phyloP scores from a whole-genome alignment of 805 yeast genomes.

The Yamadazyma takamatsuzukensis region DNA sequence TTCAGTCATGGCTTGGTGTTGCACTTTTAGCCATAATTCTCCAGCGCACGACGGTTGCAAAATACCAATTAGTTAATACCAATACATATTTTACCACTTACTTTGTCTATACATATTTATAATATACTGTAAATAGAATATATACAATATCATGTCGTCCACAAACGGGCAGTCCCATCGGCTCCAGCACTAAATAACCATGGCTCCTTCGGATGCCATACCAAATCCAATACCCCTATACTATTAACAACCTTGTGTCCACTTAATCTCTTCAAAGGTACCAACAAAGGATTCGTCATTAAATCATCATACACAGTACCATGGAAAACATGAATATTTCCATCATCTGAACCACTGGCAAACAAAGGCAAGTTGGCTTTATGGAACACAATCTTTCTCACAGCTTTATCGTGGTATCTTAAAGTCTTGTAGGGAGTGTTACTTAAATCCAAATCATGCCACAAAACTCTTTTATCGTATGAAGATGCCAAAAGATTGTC shows the following conservation, averaged over 20 bases:
- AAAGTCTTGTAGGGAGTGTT: constrained; percentile 91
- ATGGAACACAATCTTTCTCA: constrained; percentile 84
- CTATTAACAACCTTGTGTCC: constrained; percentile 82
- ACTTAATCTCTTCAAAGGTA: constrained; percentile 88
- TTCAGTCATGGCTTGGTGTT: too few relatives aligned
- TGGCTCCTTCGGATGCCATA: constrained; percentile 98
- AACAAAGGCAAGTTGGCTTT: constrained; percentile 81
- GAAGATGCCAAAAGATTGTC: constrained; percentile 91
- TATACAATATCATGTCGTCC: too few relatives aligned
- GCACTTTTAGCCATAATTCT: too few relatives aligned
- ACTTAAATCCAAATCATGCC: constrained; percentile 94
- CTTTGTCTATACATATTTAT: too few relatives aligned
- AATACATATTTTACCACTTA: too few relatives aligned
- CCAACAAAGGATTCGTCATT: constrained; percentile 92
- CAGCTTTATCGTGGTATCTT: constrained; percentile 93
- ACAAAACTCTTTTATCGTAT: constrained; percentile 88
- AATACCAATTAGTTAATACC: too few relatives aligned
- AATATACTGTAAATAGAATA: too few relatives aligned
- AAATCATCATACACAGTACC: constrained; percentile 93
- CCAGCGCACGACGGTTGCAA: too few relatives aligned
- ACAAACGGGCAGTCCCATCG: constrained; percentile 89
- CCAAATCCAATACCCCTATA: constrained; percentile 80
- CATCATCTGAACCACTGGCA: constrained; percentile 95
- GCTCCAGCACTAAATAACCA: constrained; percentile 98
- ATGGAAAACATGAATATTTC: constrained; percentile 89